These are phyloP conservation scores for Spiraea crenata DNA, from an alignment of 331 rosid genomes.

Conservation along the genomic window DNA sequence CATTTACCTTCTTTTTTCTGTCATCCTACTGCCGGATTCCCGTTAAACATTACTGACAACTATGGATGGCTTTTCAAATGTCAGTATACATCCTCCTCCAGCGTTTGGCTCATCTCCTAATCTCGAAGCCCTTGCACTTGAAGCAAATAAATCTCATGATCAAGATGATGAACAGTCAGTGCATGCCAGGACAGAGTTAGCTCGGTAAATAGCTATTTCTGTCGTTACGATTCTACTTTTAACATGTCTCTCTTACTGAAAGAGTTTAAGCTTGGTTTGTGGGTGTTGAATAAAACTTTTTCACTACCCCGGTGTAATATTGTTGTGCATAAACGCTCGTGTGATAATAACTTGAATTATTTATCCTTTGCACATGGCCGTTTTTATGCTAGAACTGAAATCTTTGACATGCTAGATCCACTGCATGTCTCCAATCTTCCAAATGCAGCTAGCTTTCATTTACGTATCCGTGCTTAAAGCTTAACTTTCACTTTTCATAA, in stretches of 20 bases:
- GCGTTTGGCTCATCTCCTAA: constrained; percentile 98
- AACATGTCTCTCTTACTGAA: neutral
- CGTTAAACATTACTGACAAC: constrained; percentile 27
- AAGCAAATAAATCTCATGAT: constrained; percentile 47
- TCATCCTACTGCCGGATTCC: constrained; percentile 21
- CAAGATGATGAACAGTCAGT: constrained; percentile 65
- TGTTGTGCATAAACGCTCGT: neutral
- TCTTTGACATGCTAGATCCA: constrained; percentile 20
- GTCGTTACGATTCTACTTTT: constrained; percentile 21
- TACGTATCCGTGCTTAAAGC: neutral
- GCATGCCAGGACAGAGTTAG: constrained; percentile 50
- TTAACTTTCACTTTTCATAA: neutral
- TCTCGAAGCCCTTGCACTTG: constrained; percentile 94
- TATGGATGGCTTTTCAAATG: constrained; percentile 27
- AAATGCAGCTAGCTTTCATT: neutral
- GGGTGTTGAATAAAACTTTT: neutral
- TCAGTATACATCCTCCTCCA: constrained; percentile 91
- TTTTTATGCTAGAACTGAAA: too few relatives aligned
- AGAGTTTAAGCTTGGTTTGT: neutral
- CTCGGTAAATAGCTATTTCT: constrained; percentile 46
- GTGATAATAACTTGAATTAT: neutral
- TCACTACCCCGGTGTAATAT: neutral
- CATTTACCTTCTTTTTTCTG: constrained; percentile 6
- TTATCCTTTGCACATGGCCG: neutral
- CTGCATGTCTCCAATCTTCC: constrained; percentile 16